These are phyloP conservation scores for Alternaria viburni DNA, from an alignment of 2,329 filamentous ascomycete species.

Conservation along the genomic window DNA sequence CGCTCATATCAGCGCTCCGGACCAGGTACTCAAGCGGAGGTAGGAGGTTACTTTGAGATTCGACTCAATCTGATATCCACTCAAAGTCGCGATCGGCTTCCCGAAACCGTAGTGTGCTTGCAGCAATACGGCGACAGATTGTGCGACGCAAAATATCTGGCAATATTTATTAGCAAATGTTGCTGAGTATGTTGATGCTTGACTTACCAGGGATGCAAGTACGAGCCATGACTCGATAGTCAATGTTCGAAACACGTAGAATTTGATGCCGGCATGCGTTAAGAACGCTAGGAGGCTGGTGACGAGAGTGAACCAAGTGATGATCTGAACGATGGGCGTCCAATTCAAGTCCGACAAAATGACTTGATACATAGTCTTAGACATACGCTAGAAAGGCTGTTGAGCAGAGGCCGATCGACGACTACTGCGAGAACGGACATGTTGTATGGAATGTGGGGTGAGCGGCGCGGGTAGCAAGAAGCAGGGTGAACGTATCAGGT, in stretches of 20 bases:
- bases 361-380: slow-evolving; percentile 16
- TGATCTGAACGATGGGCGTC: slow-evolving; percentile 32
- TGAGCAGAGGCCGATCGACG: neutral
- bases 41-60: slow-evolving; percentile 15
- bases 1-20: neutral
- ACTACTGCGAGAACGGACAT: slow-evolving; percentile 3
- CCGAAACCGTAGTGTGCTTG: slow-evolving; percentile 28
- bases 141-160: slow-evolving; percentile 24
- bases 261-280: slow-evolving; percentile 26
- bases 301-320: slow-evolving; percentile 28
- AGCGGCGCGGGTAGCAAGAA: neutral
- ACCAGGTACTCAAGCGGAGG: neutral
- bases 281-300: slow-evolving; percentile 27
- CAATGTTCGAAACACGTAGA: slow-evolving; percentile 24
- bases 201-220: slow-evolving; percentile 21
- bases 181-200: too few species aligned
- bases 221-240: slow-evolving; percentile 22
- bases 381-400: slow-evolving; percentile 3
- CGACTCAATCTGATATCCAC: slow-evolving; percentile 13
- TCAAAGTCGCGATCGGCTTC: slow-evolving; percentile 22
- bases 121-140: slow-evolving; percentile 24
- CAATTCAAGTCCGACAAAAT: slow-evolving; percentile 24
- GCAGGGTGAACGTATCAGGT: neutral
- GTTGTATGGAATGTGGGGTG: slow-evolving; percentile 3
- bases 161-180: neutral